Base-by-base conservation (phyloP, 129 eudicot genomes). In the Flaveria sonorensis region DNA sequence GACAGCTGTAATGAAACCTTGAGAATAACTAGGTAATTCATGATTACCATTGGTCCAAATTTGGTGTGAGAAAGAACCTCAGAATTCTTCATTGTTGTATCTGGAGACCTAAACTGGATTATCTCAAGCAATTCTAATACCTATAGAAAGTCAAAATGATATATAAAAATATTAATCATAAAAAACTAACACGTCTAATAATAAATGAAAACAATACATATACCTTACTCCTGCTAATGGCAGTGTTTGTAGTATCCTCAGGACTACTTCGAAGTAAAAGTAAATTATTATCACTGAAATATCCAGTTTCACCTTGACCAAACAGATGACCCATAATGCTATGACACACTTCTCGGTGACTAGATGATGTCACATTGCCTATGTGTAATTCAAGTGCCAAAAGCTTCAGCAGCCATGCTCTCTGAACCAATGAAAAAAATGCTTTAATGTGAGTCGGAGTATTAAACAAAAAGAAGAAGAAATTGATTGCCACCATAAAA, bases 321-420 rank as follows among this genome's bases (percentile, higher is more conserved):
- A 87, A 91, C 60, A 94, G 68, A 67, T 89, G 80, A 51, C 81
- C 82, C 82, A 91, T 82, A 78, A 94, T 87, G 69, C 68, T 86
- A 56, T 83, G 92, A 68, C 93, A 91, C 74, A 92, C 80, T 89
- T 91, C 97, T 51, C 88, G 85, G 80, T 91, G 96, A 77, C 72
- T 79, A 64, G 93, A 78, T 79, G 83, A 82, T 14, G 86, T 64
- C 79, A 83, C 74, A 81, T 94, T 96, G 20, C 88, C 96, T 71
- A 87, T 73, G 82, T 94, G 97, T 61, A 94, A 70, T 79, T 89
- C 98, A 20, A 94, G 83, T 2, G 97, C 90, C 61, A 94, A 87
- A 79, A 94, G 96, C 84, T 94, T 94, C 92, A 94, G 87, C 75
- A 94, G 70, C 98, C 98, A 94, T 2, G 98, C 97, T 80, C 98